These are phyloP conservation scores for Nakaseomyces bracarensis DNA, from an alignment of 1,139 yeast genomes.

Conservation along the genomic window DNA sequence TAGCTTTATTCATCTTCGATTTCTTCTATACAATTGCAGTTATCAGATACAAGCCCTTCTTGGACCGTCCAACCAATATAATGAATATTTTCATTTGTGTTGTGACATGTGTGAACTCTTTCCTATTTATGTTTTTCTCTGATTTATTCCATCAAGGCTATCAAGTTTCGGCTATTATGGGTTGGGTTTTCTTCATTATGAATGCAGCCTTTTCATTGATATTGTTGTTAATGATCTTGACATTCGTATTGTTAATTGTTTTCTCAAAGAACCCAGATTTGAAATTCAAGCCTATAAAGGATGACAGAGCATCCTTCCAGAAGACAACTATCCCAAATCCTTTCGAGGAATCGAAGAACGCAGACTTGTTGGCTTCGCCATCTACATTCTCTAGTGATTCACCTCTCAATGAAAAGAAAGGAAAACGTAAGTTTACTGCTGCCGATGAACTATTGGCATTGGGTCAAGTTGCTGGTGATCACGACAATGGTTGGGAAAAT, in stretches of 20 bases:
- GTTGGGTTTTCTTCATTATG: slow-evolving; percentile 65
- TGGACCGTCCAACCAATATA: slow-evolving; percentile 63
- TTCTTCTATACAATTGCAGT: slow-evolving; percentile 50
- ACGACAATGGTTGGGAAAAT: slow-evolving; percentile 49
- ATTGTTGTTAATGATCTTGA: slow-evolving; percentile 51
- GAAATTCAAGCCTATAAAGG: slow-evolving; percentile 73
- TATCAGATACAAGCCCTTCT: slow-evolving; percentile 51
- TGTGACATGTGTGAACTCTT: slow-evolving; percentile 59
- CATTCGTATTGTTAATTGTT: slow-evolving; percentile 46
- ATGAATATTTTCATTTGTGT: slow-evolving; percentile 54
- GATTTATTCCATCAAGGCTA: slow-evolving; percentile 61
- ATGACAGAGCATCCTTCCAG: slow-evolving; percentile 75
- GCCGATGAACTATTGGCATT: slow-evolving; percentile 42
- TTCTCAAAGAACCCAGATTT: slow-evolving; percentile 72
- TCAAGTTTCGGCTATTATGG: slow-evolving; percentile 64
- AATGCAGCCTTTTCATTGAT: slow-evolving; percentile 70
- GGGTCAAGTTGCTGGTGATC: slow-evolving; percentile 58
- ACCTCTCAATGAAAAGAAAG: slow-evolving; percentile 39
- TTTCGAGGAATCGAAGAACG: slow-evolving; percentile 33
- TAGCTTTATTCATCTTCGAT: slow-evolving; percentile 57
- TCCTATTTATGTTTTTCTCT: slow-evolving; percentile 64
- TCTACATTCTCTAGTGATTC: slow-evolving; percentile 18
- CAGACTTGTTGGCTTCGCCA: slow-evolving; percentile 26
- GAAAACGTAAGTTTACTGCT: slow-evolving; percentile 8
- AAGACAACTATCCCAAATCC: slow-evolving; percentile 34